Evolutionary conservation across 768 basidiomycete genomes (phyloP), one percentile per base, ranked within the genome.

Genomic region (Mycena haematopus): DNA sequence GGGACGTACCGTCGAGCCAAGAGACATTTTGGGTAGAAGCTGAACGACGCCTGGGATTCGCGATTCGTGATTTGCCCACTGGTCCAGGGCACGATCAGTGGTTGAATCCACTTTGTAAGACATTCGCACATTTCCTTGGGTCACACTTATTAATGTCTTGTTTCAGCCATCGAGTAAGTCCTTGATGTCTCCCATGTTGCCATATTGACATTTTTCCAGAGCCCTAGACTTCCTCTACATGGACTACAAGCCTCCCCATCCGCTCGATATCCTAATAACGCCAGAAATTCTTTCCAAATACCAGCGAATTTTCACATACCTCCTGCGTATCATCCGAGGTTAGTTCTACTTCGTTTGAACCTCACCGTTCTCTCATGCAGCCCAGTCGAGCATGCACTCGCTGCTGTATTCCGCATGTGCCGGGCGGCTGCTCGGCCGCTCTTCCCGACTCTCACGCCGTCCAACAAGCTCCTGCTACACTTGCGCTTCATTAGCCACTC

Each of bases 151-250:
- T 42, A 6, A 42, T 42, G 7, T 19, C 3, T 40, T 24, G n/a
- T 38, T 59, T 19, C 47, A 84, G 84, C 76, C 21, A 82, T 86
- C 24, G 82, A 86, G 85, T 83, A 70, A 56, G 83, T 74, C 0
- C 22, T 22, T 10, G 1, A n/a, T 4, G 49, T 8, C 1, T 50
- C 17, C 19, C 29, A 19, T 29, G 7, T 7, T 9, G 10, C 49
- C 8, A n/a, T 17, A 31, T n/a, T 31, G 11, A 47, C 15, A 27
- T 60, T 29, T 65, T 52, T 31, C 6, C 66, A 93, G 92, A 72
- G 93, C 95, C 8, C 73, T 96, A 45, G 95, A 96, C 72, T 96
- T 96, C 71, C 76, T 96, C 15, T 93, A 92, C 70, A 87, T 96
- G 79, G 87, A 94, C 66, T 96, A 96, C 74, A 90, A 90, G 68